phyloP scores from a whole-genome alignment of 257 asterid species.

The Galeopsis tetrahit region DNA sequence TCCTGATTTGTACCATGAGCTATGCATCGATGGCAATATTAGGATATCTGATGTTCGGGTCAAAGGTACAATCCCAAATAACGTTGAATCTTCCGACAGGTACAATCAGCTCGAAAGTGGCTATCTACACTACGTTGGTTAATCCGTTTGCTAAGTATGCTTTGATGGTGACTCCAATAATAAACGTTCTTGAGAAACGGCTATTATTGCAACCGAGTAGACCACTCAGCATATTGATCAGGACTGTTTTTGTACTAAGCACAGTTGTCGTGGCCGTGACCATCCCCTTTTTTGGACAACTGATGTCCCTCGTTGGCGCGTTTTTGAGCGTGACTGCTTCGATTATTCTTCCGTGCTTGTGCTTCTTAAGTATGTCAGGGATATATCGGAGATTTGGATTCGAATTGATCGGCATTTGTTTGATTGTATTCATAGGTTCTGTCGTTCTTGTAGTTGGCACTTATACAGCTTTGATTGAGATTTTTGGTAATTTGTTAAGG shows the following conservation, averaged over 20 bases:
- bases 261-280: constrained; percentile 65
- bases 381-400: constrained; percentile 41
- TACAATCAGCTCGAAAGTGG: constrained; percentile 64
- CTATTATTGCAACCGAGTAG: constrained; percentile 32
- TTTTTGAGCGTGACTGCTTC: constrained; percentile 68
- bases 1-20: constrained; percentile 57
- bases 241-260: constrained; percentile 62
- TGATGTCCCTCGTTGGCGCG: constrained; percentile 80
- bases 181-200: constrained; percentile 54
- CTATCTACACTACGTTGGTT: constrained; percentile 77
- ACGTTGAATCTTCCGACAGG: constrained; percentile 73
- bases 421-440: constrained; percentile 53
- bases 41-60: constrained; percentile 84
- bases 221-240: constrained; percentile 45
- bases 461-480: constrained; percentile 54
- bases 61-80: constrained; percentile 62
- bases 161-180: constrained; percentile 73
- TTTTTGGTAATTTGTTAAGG: constrained; percentile 40
- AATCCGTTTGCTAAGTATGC: constrained; percentile 88
- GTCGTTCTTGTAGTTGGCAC: constrained; percentile 60
- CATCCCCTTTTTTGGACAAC: constrained; percentile 70
- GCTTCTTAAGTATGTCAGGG: constrained; percentile 78
- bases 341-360: constrained; percentile 72
- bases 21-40: constrained; percentile 72
- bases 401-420: constrained; percentile 42